Percentiles rank a stretch among this genome's conserved stretches.
Conservation (phyloP, 139 green algal species). For the Volvox reticuliferus region DNA sequence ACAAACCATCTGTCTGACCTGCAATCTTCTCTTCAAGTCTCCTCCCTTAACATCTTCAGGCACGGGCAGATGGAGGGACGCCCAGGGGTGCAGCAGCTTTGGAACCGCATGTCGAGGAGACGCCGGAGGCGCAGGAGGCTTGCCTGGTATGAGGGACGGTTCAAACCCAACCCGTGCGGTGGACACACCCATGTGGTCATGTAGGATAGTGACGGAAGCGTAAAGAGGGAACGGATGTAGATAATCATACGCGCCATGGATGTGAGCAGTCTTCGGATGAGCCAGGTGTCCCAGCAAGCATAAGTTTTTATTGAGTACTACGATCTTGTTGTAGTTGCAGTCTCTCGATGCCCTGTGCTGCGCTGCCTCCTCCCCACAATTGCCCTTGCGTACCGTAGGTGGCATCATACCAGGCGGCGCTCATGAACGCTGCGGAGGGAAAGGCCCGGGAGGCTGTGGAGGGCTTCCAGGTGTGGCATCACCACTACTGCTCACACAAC, state of each 20-base stretch:
- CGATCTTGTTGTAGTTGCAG: too few relatives aligned
- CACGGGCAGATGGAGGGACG: not conserved
- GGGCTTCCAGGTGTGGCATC: constrained; percentile 2
- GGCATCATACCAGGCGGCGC: constrained; percentile 11
- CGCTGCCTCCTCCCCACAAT: too few relatives aligned
- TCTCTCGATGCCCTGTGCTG: too few relatives aligned
- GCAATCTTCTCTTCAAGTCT: not conserved
- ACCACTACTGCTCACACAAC: too few relatives aligned
- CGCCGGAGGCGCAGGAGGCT: constrained; percentile 43
- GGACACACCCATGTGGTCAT: too few relatives aligned
- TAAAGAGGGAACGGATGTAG: too few relatives aligned
- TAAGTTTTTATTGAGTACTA: too few relatives aligned
- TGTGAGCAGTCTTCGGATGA: too few relatives aligned
- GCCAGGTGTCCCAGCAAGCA: too few relatives aligned
- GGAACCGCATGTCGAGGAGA: not conserved
- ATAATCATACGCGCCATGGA: too few relatives aligned
- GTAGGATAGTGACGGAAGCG: too few relatives aligned
- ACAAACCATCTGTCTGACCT: not conserved
- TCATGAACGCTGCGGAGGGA: constrained; percentile 12
- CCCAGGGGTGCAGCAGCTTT: not conserved
- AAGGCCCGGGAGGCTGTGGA: not conserved
- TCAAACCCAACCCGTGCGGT: too few relatives aligned
- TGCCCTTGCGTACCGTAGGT: not conserved
- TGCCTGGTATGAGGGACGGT: not conserved
- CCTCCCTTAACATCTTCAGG: not conserved